Evolutionary conservation across 805 yeast species (phyloP).

Genomic region (Wickerhamomyces alni): DNA sequence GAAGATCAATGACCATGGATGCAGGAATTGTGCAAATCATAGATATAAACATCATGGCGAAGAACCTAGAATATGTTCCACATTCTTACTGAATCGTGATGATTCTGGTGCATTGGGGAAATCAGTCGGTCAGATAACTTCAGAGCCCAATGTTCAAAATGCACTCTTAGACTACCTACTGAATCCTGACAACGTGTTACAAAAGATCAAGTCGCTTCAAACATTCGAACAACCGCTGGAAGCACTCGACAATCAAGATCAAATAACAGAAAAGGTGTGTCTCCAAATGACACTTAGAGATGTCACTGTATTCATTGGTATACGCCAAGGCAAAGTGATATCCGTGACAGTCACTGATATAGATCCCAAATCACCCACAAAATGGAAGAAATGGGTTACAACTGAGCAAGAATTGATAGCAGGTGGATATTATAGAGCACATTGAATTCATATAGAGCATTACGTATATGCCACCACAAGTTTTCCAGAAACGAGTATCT

Average conservation of each 20-base stretch:
- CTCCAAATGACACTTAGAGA: conserved; percentile 33
- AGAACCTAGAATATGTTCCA: conserved; percentile 39
- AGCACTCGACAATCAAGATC: conserved; percentile 1
- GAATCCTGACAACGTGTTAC: conserved; percentile 16
- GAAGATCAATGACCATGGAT: conserved; percentile 27
- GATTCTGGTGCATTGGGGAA: background rate
- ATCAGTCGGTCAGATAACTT: conserved; percentile 1
- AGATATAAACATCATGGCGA: conserved; percentile 24
- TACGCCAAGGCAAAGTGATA: conserved; percentile 7
- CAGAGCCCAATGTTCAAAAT: background rate
- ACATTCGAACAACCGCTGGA: conserved; percentile 3
- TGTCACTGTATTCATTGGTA: conserved; percentile 28
- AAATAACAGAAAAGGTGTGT: conserved; percentile 17
- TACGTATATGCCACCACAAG: conserved; percentile 7
- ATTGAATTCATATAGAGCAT: conserved; percentile 23
- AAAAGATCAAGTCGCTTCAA: conserved; percentile 20
- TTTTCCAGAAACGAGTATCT: conserved; percentile 9
- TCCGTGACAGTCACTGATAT: conserved; percentile 37
- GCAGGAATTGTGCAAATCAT: conserved; percentile 55
- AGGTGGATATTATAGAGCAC: conserved; percentile 16
- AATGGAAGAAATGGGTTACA: conserved; percentile 42
- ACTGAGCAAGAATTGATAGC: conserved; percentile 29
- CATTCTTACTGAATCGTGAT: conserved; percentile 26
- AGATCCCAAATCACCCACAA: conserved; percentile 43
- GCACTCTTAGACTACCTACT: conserved; percentile 19